phyloP scores from a whole-genome alignment of 2,329 filamentous ascomycete species.

The Simplicillium sp. region DNA sequence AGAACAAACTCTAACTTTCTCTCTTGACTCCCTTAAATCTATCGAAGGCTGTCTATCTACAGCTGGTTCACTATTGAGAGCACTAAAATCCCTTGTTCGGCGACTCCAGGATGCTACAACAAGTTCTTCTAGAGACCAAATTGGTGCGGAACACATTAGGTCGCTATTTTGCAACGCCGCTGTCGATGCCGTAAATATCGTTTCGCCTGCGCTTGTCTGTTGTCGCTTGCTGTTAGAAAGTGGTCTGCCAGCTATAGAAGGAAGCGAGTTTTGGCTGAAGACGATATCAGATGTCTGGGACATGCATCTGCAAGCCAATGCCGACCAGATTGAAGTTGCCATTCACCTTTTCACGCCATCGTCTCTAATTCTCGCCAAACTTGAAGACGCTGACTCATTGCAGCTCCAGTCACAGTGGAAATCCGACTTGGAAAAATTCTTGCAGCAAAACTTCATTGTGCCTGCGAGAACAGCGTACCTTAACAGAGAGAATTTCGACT shows the following conservation, averaged over 20 bases:
- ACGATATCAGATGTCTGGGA: conserved; percentile 40
- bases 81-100: conserved; percentile 35
- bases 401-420: conserved; percentile 27
- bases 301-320: conserved; percentile 39
- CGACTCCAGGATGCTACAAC: conserved; percentile 27
- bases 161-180: conserved; percentile 44
- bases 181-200: conserved; percentile 33
- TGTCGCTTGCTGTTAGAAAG: conserved; percentile 30
- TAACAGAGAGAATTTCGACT: conserved; percentile 28
- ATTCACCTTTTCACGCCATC: conserved; percentile 26
- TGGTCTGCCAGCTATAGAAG: conserved; percentile 21
- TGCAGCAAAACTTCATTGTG: conserved; percentile 40
- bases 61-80: conserved; percentile 36
- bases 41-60: conserved; percentile 32
- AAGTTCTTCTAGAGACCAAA: conserved; percentile 31
- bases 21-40: conserved; percentile 29
- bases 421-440: conserved; percentile 35
- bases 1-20: conserved; percentile 22
- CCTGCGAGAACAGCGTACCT: conserved; percentile 39
- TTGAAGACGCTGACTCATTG: conserved; percentile 13
- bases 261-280: conserved; percentile 36
- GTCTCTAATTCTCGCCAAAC: conserved; percentile 23
- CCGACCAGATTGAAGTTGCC: conserved; percentile 39
- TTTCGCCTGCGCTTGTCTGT: conserved; percentile 33
- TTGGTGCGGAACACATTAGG: conserved; percentile 49